Base-by-base conservation (phyloP, 2,329 filamentous ascomycete genomes). In the Cylindrodendrum hubeiense region DNA sequence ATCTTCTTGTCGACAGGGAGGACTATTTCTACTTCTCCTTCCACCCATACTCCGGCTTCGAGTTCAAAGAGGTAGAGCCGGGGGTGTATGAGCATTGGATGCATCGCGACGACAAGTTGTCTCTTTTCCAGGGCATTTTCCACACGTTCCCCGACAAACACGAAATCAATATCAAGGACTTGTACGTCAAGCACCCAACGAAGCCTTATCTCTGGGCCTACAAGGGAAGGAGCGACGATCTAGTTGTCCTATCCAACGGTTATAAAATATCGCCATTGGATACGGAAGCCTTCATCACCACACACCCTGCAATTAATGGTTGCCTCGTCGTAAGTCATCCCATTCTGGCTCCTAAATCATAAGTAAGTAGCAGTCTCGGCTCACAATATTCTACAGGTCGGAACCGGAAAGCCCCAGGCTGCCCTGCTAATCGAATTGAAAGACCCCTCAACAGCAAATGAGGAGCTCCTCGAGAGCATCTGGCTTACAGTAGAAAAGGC, bases 401-500 rank as follows among this genome's bases (percentile, higher is more conserved):
- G 75, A 22, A 68, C 73, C 0, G 75, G 74, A 22, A 71, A 71
- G 46, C 68, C 70, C 1, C 69, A 76, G 34, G 74, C 76, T 0
- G 75, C 69, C 3, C 59, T 77, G 2, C 71, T 77, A 3, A 70
- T 76, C 19, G 75, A 77, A 57, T 24, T 74, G 15, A 76, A 74
- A 44, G 73, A 73, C 26, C 67, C 66, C 2, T 53, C 58, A 0
- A 28, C 24, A 5, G 74, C 67, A 15, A 68, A 49, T 1, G 67
- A 76, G 0, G 66, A 69, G 12, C 66, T 81, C 2, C 64, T 86
- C 3, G 79, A 85, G 5, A 76, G 76, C 49, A 79, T 87, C 8
- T 86, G 84, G 84, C 74, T 77, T 0, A 73, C 69, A 0, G 77
- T 87, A 0, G 76, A 85, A 55, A 67, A 75, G 24, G 83, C 83